Conservation (phyloP, 2,329 filamentous ascomycete genomes). For the Nemania sp. region DNA sequence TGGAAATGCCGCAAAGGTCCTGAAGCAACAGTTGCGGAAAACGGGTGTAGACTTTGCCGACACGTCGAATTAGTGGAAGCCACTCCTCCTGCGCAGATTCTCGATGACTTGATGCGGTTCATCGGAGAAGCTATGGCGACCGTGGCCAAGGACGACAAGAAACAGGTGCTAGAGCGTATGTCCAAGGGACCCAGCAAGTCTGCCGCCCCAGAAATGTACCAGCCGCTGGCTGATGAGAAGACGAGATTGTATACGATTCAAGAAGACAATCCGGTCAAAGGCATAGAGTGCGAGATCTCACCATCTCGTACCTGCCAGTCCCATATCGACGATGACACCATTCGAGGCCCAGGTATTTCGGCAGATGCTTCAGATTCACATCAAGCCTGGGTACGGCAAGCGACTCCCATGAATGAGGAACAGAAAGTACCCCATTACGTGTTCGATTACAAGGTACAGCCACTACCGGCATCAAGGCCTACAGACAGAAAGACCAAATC, state of each 20-base stretch:
- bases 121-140: constrained; percentile 27
- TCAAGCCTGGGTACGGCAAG: neutral
- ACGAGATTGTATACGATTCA: neutral
- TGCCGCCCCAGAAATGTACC: neutral
- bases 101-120: constrained; percentile 21
- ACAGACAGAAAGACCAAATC: neutral
- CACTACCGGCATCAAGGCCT: neutral
- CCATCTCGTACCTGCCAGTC: constrained; percentile 1
- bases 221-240: neutral
- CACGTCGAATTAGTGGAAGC: neutral
- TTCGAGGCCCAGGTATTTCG: neutral
- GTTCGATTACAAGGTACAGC: neutral
- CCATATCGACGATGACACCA: constrained; percentile 17
- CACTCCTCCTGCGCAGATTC: neutral
- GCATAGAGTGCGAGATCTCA: neutral
- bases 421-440: neutral
- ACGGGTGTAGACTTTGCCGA: constrained; percentile 12
- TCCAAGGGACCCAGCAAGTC: neutral
- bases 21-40: constrained; percentile 16
- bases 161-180: neutral
- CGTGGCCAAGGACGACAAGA: constrained; percentile 27
- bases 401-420: neutral
- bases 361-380: neutral
- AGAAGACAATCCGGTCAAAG: neutral
- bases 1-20: constrained; percentile 33